Evolutionary conservation across 2,329 filamentous ascomycete species (phyloP).

Genomic region (Verticillium nonalfalfae): DNA sequence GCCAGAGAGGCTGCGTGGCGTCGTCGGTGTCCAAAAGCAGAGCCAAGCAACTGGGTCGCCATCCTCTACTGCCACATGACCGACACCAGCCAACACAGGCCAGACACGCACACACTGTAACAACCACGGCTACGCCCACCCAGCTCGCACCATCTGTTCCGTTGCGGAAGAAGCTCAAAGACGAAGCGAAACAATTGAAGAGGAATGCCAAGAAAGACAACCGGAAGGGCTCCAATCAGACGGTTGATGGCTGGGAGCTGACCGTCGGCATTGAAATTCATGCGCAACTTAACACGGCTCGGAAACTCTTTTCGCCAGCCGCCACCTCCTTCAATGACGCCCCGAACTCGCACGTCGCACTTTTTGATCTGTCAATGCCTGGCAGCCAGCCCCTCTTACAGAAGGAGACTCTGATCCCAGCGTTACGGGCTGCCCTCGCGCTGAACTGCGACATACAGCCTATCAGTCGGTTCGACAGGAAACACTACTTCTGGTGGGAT

Average conservation of each 20-base stretch:
- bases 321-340: constrained; percentile 56
- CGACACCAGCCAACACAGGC: background rate
- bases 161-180: constrained; percentile 66
- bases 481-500: constrained; percentile 99
- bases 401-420: constrained; percentile 74
- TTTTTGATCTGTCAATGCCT: constrained; percentile 85
- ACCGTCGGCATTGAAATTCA: constrained; percentile 97
- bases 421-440: constrained; percentile 81
- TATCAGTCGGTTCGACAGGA: constrained; percentile 83
- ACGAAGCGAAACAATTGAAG: constrained; percentile 64
- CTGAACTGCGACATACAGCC: constrained; percentile 73
- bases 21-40: background rate
- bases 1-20: constrained; percentile 32
- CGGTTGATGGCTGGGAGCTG: constrained; percentile 73
- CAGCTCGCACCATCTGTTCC: constrained; percentile 32
- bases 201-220: constrained; percentile 49
- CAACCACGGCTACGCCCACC: constrained; percentile 13
- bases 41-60: constrained; percentile 3
- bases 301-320: constrained; percentile 83
- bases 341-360: constrained; percentile 81
- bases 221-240: constrained; percentile 40
- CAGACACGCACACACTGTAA: background rate
- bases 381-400: constrained; percentile 87
- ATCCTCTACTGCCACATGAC: constrained; percentile 3
- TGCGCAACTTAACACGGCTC: constrained; percentile 82